Conservation (phyloP, 768 basidiomycete genomes). For the Gymnopilus junonius region DNA sequence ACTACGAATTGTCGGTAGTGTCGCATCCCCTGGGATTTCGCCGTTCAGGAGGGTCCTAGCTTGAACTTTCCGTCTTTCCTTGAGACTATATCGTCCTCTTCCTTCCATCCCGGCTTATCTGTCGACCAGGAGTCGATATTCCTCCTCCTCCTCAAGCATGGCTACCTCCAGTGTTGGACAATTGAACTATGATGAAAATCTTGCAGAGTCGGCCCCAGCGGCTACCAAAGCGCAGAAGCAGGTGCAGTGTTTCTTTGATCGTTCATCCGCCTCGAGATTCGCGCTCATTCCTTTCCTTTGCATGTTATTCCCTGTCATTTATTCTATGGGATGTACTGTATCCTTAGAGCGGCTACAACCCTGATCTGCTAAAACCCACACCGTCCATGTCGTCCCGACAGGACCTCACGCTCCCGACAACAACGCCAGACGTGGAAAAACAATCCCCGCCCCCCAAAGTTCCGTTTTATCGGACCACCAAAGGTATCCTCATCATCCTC, state of each 20-base stretch:
- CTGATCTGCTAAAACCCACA: slow-evolving; percentile 25
- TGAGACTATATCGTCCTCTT: too few relatives aligned
- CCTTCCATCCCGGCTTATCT: neutral
- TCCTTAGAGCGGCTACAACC: slow-evolving; percentile 30
- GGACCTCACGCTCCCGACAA: slow-evolving; percentile 9
- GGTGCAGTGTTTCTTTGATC: slow-evolving; percentile 25
- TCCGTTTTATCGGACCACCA: slow-evolving; percentile 49
- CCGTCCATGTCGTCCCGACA: slow-evolving; percentile 13
- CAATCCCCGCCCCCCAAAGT: slow-evolving; percentile 45
- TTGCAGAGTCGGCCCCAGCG: slow-evolving; percentile 43
- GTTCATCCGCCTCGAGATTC: neutral
- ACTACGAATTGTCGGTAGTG: too few relatives aligned
- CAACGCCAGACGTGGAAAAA: neutral
- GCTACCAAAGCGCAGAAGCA: slow-evolving; percentile 49
- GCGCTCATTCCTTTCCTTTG: neutral
- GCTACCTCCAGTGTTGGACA: slow-evolving; percentile 23
- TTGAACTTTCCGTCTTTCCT: too few relatives aligned
- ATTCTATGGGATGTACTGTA: too few relatives aligned
- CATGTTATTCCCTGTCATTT: neutral
- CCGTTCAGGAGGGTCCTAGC: too few relatives aligned
- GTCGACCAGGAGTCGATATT: slow-evolving; percentile 19
- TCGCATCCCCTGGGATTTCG: too few relatives aligned
- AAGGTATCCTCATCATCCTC: slow-evolving; percentile 45
- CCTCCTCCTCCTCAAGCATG: neutral
- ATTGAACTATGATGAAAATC: slow-evolving; percentile 39